phyloP scores from a whole-genome alignment of 2,329 filamentous ascomycete genomes.

The Arthrinium phaeospermum region DNA sequence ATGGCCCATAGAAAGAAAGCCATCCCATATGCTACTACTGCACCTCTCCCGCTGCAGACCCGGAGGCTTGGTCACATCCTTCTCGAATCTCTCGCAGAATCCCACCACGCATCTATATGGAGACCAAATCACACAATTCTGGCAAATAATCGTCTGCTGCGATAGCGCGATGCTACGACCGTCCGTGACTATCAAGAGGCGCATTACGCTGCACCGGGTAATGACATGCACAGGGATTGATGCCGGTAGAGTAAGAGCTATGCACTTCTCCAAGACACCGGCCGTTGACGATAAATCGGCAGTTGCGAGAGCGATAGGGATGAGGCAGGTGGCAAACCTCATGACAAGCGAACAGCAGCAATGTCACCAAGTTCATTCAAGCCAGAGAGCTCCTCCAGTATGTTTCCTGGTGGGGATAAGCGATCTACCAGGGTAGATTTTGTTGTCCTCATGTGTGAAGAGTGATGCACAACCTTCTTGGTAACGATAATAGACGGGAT shows the following conservation, averaged over 20 bases:
- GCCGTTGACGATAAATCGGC: background rate
- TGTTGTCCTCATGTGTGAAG: background rate
- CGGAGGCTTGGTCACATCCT: background rate
- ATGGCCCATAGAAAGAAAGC: background rate
- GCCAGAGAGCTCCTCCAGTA: background rate
- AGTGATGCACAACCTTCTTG: background rate
- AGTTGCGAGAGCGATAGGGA: background rate
- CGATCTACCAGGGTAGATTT: background rate
- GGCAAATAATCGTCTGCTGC: background rate
- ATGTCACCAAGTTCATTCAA: background rate
- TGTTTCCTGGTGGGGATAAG: background rate
- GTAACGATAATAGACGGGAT: background rate
- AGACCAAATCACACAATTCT: background rate
- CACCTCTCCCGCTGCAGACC: constrained; percentile 15
- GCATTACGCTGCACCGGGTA: background rate
- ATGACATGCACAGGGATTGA: background rate
- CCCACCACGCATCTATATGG: background rate
- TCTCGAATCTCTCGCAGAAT: background rate
- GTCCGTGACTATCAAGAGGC: background rate
- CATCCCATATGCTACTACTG: background rate
- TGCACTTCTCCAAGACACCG: background rate
- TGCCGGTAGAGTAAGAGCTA: background rate
- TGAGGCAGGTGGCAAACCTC: background rate
- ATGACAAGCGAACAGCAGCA: background rate
- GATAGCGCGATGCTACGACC: background rate